Percentiles rank a stretch among this genome's conserved stretches.
Evolutionary conservation across 2,329 filamentous ascomycete genomes (phyloP).

Genomic region (Dothidotthia symphoricarpi): DNA sequence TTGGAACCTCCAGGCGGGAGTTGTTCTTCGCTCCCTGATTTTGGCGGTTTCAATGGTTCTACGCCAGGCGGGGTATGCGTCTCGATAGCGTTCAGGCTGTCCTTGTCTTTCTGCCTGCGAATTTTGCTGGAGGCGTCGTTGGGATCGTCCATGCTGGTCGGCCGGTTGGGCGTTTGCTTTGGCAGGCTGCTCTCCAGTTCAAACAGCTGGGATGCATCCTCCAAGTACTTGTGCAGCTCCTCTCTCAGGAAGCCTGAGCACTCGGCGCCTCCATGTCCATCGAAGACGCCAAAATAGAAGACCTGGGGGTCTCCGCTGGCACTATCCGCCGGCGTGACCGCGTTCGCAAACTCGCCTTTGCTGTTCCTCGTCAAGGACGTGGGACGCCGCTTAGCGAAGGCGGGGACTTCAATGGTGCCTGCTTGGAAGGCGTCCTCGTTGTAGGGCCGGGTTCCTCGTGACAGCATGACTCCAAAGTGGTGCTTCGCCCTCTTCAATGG

Average conservation of each 20-base stretch:
- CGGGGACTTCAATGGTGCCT: slow-evolving; percentile 87
- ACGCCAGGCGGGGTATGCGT: slow-evolving; percentile 49
- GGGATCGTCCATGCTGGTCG: slow-evolving; percentile 26
- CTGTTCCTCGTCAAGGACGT: slow-evolving; percentile 55
- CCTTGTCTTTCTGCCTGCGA: slow-evolving; percentile 34
- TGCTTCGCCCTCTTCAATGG: slow-evolving; percentile 92
- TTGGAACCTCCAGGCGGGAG: slow-evolving; percentile 28
- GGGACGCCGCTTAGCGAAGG: slow-evolving; percentile 82
- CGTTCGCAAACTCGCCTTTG: slow-evolving; percentile 42
- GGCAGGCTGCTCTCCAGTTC: slow-evolving; percentile 72
- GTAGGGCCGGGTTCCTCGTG: slow-evolving; percentile 77
- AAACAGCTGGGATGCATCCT: slow-evolving; percentile 74
- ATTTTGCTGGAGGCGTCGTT: slow-evolving; percentile 19
- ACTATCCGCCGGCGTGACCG: slow-evolving; percentile 69
- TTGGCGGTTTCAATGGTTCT: slow-evolving; percentile 41
- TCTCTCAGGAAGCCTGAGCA: slow-evolving; percentile 86
- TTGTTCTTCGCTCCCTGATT: slow-evolving; percentile 18
- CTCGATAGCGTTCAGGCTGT: slow-evolving; percentile 47
- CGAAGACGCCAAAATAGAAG: slow-evolving; percentile 96
- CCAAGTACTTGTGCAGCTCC: slow-evolving; percentile 82
- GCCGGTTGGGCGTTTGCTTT: slow-evolving; percentile 20
- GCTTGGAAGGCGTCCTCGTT: slow-evolving; percentile 96
- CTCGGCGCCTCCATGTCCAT: slow-evolving; percentile 88
- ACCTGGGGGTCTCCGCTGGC: slow-evolving; percentile 88
- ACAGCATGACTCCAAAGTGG: slow-evolving; percentile 80